Base-by-base conservation (phyloP, 331 rosid species). In the Stylosanthes scabra region DNA sequence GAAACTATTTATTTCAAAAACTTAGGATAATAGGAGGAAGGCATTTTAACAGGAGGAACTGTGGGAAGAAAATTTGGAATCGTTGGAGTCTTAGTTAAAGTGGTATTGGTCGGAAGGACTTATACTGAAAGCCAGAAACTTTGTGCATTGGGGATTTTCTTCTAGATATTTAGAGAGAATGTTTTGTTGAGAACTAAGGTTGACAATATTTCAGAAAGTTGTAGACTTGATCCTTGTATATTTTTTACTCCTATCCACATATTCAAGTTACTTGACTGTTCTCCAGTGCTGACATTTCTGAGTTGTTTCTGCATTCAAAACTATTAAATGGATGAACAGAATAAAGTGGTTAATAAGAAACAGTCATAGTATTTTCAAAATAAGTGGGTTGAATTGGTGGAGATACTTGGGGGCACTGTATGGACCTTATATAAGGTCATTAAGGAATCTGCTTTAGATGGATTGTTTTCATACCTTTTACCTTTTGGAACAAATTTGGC, bases 141-240 rank as follows among this genome's bases (percentile, higher is more conserved):
- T 59, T 60, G 47, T 63, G 20, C 11, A 15, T 44, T 79, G 27
- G 74, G 71, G 45, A 11, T 52, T 62, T 67, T 73, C 58, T 73
- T 42, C 46, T 52, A 10, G 39, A 25, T 27, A 29, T 51, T 61
- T 15, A 46, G 64, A 39, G 55, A 31, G 45, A 41, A 9, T 16
- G 61, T 25, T 49, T 7, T 31, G 15, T 39, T 66, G 59, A 45
- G 29, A 13, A 25, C 39, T 66, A 42, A 39, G 51, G 66, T 34
- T 58, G 58, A 52, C 42, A 66, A 39, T 52, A 52, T 60, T 67
- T 59, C 44, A 7, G 61, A 65, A 59, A 49, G 15, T 42, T 41
- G 29, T 58, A 66, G 65, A 62, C 62, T 69, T 39, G 67, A 49
- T 74, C 60, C 55, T 68, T 80, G 9, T 70, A 42, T 25, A 9